Base-by-base conservation (phyloP, 331 rosid species). In the Erythrophleum ivorense region DNA sequence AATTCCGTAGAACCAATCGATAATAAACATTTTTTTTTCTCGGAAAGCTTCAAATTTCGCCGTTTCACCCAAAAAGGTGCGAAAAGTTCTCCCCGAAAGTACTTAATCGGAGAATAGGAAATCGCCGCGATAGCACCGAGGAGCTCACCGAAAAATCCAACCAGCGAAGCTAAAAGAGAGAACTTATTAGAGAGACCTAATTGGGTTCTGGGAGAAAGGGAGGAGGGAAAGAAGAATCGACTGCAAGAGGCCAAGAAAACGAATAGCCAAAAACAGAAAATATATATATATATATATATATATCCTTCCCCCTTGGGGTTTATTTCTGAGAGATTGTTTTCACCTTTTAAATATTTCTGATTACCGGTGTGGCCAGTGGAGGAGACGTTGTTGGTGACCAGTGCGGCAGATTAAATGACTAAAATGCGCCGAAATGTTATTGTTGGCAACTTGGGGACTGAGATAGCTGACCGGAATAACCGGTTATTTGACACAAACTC, bases 1-100 rank as follows among this genome's bases (percentile, higher is more conserved):
- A 63, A 96, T 87, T 73, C 99, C 95, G 50, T 92, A 94, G 83
- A 96, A 94, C 99, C 99, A 96, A 84, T 96, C 99, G 72, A 96
- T 33, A 41, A 94, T 91, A 85, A 96, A 96, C 99, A 96, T 96
- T 21, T 49, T 71, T 90, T 16, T 66, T 59, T 65, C 21, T 10
- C 5, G 12, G 13, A 2, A 71, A 71, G 59, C 38, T 71, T 49
- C 86, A 52, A 55, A 74, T 40, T 57, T 74, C 63, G 12, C 45
- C 13, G 69, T 65, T 65, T 16, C 21, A 34, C 11, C 9, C 91
- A 89, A 1, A 87, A 84, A 7, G 88, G 88, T 5, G 89, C 92
- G 29, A 19, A 57, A 88, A 86, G 14, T 87, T 87, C 18, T 92
- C 89, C 24, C 89, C 86, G 88, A 87, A 89, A 43, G 19, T 45